phyloP scores from a whole-genome alignment of 2,329 filamentous ascomycete species.

The Fusarium tricinctum region DNA sequence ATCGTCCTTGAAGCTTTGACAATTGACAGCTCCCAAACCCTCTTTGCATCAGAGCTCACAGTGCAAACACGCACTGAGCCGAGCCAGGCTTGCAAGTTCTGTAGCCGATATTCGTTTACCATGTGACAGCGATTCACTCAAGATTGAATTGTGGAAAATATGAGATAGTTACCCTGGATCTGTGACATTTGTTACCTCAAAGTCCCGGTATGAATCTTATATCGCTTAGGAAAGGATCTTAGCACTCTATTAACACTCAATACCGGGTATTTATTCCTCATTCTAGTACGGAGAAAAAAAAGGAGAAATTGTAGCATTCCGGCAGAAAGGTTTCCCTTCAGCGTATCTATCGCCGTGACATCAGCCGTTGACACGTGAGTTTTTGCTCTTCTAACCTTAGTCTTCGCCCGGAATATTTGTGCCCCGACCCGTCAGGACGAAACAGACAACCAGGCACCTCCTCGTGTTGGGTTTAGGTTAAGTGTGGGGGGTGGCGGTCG shows the following conservation, averaged over 20 bases:
- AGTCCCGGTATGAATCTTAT: too few relatives aligned
- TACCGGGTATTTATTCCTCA: too few relatives aligned
- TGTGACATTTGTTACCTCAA: constrained; percentile 7
- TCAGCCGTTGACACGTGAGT: constrained; percentile 46
- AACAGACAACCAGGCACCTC: constrained; percentile 1
- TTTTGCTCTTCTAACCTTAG: not conserved
- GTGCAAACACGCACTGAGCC: constrained; percentile 10
- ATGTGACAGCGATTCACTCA: constrained; percentile 30
- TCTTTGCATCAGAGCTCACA: not conserved
- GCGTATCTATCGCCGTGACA: constrained; percentile 36
- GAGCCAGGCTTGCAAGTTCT: not conserved
- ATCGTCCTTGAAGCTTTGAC: constrained; percentile 12
- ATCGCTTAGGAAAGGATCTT: too few relatives aligned
- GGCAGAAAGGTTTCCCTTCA: not conserved
- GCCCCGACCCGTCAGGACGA: constrained; percentile 3
- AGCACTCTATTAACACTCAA: too few relatives aligned
- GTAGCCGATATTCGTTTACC: constrained; percentile 31
- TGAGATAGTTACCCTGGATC: not conserved
- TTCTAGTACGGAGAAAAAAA: too few relatives aligned
- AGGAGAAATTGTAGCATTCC: not conserved
- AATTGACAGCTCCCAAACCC: not conserved
- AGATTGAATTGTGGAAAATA: not conserved
- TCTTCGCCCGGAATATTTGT: constrained; percentile 32
- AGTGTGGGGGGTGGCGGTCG: constrained; percentile 44
- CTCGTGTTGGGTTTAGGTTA: constrained; percentile 16